These are phyloP conservation scores for Peterozyma xylosa DNA, from an alignment of 805 yeast species.

Conservation along the genomic window DNA sequence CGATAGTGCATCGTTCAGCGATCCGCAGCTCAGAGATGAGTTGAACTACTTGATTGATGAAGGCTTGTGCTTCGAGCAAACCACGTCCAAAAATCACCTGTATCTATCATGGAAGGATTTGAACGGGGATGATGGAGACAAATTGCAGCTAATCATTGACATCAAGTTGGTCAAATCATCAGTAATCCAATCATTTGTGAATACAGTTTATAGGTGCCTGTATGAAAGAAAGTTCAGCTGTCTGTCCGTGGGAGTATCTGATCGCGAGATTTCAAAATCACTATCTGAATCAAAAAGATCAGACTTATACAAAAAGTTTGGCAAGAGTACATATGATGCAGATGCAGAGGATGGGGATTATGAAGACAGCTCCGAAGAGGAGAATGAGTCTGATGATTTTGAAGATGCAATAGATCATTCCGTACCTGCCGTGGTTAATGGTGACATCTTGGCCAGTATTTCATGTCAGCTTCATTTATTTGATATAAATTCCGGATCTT, in stretches of 20 bases:
- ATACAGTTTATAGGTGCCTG: slow-evolving; percentile 56
- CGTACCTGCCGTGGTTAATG: slow-evolving; percentile 6
- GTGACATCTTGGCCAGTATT: slow-evolving; percentile 7
- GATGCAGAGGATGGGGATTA: slow-evolving; percentile 22
- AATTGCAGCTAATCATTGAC: slow-evolving; percentile 72
- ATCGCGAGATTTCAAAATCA: slow-evolving; percentile 34
- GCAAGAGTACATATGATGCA: slow-evolving; percentile 8
- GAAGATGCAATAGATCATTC: slow-evolving; percentile 22
- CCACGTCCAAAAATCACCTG: slow-evolving; percentile 40
- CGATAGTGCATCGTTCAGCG: slow-evolving; percentile 26
- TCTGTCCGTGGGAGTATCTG: slow-evolving; percentile 36
- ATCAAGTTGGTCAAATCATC: slow-evolving; percentile 41
- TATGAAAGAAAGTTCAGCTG: slow-evolving; percentile 68
- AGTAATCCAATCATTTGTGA: slow-evolving; percentile 57
- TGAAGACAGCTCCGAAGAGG: slow-evolving; percentile 18
- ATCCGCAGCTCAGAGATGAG: slow-evolving; percentile 42
- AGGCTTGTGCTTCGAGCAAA: slow-evolving; percentile 47
- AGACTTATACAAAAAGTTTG: slow-evolving; percentile 8
- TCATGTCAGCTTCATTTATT: slow-evolving; percentile 41
- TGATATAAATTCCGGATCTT: slow-evolving; percentile 43
- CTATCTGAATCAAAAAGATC: slow-evolving; percentile 10
- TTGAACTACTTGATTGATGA: slow-evolving; percentile 64
- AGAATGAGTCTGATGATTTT: slow-evolving; percentile 16
- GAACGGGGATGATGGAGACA: slow-evolving; percentile 82
- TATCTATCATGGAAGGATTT: slow-evolving; percentile 73